Evolutionary conservation across 1,284 basidiomycete genomes (phyloP).

Genomic region (Puccinia coronata): DNA sequence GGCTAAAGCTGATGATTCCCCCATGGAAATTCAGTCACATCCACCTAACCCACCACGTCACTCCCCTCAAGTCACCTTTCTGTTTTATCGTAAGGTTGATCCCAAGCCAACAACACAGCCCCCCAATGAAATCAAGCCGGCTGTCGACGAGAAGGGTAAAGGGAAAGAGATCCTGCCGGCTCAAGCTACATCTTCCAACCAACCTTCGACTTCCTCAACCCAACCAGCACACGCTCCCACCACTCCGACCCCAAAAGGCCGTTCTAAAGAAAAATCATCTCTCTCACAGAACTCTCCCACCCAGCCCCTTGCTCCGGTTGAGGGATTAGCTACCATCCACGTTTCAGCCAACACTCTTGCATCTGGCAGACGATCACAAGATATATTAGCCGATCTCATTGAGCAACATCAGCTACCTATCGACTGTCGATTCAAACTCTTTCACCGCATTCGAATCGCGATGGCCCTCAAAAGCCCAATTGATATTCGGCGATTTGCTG

Average conservation of each 20-base stretch:
- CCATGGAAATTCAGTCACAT: conserved; percentile 9
- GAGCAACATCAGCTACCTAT: conserved; percentile 74
- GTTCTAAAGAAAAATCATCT: conserved; percentile 24
- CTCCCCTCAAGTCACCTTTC: too few relatives aligned
- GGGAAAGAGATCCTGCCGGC: conserved; percentile 53
- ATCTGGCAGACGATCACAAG: conserved; percentile 52
- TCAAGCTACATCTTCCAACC: conserved; percentile 51
- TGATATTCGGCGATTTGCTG: conserved; percentile 75
- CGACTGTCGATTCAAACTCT: conserved; percentile 82
- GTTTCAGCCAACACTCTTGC: conserved; percentile 23
- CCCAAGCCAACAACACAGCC: conserved; percentile 25
- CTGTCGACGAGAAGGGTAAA: conserved; percentile 37
- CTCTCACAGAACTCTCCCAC: conserved; percentile 1
- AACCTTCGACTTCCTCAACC: conserved; percentile 50
- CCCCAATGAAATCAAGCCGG: not conserved
- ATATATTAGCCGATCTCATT: conserved; percentile 73
- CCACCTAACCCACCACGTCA: too few relatives aligned
- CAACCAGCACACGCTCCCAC: not conserved
- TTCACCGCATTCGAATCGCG: conserved; percentile 82
- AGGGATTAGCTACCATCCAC: conserved; percentile 42
- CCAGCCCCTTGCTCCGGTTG: conserved; percentile 2
- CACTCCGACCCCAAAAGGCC: conserved; percentile 35
- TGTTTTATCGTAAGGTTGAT: conserved; percentile 47
- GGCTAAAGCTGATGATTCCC: not conserved
- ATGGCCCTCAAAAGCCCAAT: conserved; percentile 67